A percentile compares a stretch with the other conserved stretches of the same genome.
phyloP scores from a whole-genome alignment of 768 basidiomycete genomes.

The Hypholoma fasciculare region DNA sequence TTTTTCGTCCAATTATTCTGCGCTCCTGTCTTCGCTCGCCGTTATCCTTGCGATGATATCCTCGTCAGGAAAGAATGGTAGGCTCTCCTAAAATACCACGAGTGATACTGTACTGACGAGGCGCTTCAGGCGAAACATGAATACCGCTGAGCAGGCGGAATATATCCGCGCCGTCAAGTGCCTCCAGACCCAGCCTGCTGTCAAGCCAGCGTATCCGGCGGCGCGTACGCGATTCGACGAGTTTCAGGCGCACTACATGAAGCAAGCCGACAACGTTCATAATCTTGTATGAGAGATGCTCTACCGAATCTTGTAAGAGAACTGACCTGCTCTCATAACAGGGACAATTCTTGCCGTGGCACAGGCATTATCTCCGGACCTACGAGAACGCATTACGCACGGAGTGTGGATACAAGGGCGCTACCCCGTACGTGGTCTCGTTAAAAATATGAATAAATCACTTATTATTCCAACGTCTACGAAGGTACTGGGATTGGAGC shows the following conservation, averaged over 20 bases:
- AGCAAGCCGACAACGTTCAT: constrained; percentile 28
- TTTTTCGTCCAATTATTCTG: too few relatives aligned
- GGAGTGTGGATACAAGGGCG: constrained; percentile 32
- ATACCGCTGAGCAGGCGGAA: constrained; percentile 21
- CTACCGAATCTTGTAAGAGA: too few relatives aligned
- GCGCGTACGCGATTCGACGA: constrained; percentile 38
- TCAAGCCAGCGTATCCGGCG: constrained; percentile 13
- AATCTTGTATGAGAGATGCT: constrained; percentile 27
- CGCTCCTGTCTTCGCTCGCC: too few relatives aligned
- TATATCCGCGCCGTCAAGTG: constrained; percentile 35
- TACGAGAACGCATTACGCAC: constrained; percentile 28
- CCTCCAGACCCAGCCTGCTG: constrained; percentile 28
- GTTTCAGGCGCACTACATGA: constrained; percentile 36
- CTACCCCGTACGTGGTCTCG: constrained; percentile 25
- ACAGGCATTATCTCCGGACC: constrained; percentile 25
- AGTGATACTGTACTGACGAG: neutral
- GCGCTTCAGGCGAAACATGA: constrained; percentile 27
- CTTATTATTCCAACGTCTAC: neutral
- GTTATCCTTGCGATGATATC: too few relatives aligned
- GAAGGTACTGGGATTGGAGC: constrained; percentile 40
- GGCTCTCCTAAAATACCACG: neutral
- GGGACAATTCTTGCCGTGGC: constrained; percentile 39
- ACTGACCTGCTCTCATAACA: neutral
- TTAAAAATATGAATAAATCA: neutral
- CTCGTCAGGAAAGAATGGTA: neutral